These are phyloP conservation scores for Globisporangium irregulare DNA, from an alignment of 352 stramenopile genomes.

Conservation along the genomic window DNA sequence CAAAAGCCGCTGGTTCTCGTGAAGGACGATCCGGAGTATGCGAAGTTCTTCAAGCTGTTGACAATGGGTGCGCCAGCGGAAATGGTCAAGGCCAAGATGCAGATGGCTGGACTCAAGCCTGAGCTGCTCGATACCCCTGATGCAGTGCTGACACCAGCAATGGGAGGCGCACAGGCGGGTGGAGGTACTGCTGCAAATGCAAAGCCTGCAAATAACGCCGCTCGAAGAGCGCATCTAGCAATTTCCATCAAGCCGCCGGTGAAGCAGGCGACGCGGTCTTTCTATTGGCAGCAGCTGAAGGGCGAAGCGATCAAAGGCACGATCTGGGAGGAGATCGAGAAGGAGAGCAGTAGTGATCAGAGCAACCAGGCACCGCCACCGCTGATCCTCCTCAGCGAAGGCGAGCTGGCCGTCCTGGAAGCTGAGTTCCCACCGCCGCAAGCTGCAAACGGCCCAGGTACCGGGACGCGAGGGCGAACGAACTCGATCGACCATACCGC, in stretches of 20 bases:
- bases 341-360: slow-evolving; percentile 39
- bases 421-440: slow-evolving; percentile 60
- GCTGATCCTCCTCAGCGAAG: slow-evolving; percentile 37
- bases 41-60: slow-evolving; percentile 77
- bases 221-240: slow-evolving; percentile 43
- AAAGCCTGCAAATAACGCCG: slow-evolving; percentile 16
- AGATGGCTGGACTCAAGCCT: slow-evolving; percentile 52
- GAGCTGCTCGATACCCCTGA: slow-evolving; percentile 39
- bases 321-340: slow-evolving; percentile 79
- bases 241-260: slow-evolving; percentile 61
- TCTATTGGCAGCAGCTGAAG: slow-evolving; percentile 78
- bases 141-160: slow-evolving; percentile 11
- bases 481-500: slow-evolving; percentile 38
- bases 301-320: slow-evolving; percentile 59
- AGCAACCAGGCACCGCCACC: slow-evolving; percentile 45
- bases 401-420: slow-evolving; percentile 50
- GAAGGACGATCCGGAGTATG: slow-evolving; percentile 63
- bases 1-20: slow-evolving; percentile 18
- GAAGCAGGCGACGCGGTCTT: slow-evolving; percentile 59
- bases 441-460: slow-evolving; percentile 30
- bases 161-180: slow-evolving; percentile 16
- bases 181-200: slow-evolving; percentile 3
- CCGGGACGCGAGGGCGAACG: slow-evolving; percentile 32
- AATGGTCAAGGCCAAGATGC: slow-evolving; percentile 63
- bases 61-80: slow-evolving; percentile 53